Percentiles rank a stretch among this genome's conserved stretches.
phyloP scores from a whole-genome alignment of 176 grass and related monocot genomes.

The Bromus sterilis region DNA sequence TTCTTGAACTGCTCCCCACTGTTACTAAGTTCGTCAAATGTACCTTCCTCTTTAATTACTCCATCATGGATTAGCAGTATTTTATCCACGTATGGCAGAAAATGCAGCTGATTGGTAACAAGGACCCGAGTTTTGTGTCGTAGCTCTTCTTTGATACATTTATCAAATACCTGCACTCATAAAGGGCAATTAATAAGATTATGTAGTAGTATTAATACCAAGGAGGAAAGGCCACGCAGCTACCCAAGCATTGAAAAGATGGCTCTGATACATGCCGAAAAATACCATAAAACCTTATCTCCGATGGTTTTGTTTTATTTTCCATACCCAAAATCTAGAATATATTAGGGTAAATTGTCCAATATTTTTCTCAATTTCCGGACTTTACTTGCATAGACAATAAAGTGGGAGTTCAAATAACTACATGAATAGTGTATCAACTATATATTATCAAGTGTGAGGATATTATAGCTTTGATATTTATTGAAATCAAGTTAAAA shows the following conservation, averaged over 20 bases:
- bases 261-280: not conserved
- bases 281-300: not conserved
- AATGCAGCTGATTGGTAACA: constrained; percentile 98
- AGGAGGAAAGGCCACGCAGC: not conserved
- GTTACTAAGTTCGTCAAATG: constrained; percentile 92
- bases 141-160: constrained; percentile 96
- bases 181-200: constrained; percentile 18
- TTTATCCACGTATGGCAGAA: constrained; percentile 90
- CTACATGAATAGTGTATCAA: not conserved
- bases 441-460: not conserved
- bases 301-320: not conserved
- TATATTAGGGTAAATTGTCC: not conserved
- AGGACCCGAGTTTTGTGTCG: constrained; percentile 88
- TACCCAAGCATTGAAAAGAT: not conserved
- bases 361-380: not conserved
- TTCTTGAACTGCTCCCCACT: constrained; percentile 82
- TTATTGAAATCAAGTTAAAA: not conserved
- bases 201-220: not conserved
- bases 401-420: constrained; percentile 3
- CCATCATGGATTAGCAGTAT: constrained; percentile 94
- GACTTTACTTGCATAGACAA: not conserved
- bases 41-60: constrained; percentile 87
- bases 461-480: not conserved
- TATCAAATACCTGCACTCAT: constrained; percentile 80
- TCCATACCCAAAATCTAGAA: not conserved